phyloP scores from a whole-genome alignment of 345 rosid species.

The Psidium friedrichsthalianum region DNA sequence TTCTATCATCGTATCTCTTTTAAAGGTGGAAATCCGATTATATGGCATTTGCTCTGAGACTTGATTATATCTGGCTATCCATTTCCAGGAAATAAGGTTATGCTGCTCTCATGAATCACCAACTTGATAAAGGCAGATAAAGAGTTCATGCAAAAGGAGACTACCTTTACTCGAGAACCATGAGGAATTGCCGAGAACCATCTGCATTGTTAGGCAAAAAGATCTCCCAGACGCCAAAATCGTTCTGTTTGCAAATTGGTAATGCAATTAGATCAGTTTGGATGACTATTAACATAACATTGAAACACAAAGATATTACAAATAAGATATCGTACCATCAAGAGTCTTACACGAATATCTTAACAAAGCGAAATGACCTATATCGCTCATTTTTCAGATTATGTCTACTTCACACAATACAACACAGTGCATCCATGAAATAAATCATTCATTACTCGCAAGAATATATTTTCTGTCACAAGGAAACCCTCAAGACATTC shows the following conservation, averaged over 20 bases:
- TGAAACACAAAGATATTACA: not conserved
- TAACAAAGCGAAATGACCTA: not conserved
- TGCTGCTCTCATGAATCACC: not conserved
- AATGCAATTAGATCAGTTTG: not conserved
- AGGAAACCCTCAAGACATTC: not conserved
- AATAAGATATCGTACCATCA: not conserved
- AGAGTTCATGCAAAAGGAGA: conserved; percentile 1
- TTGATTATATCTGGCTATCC: not conserved
- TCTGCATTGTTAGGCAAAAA: conserved; percentile 86
- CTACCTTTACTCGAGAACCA: conserved; percentile 98
- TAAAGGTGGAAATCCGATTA: not conserved
- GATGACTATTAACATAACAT: not conserved
- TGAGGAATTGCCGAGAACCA: conserved; percentile 89
- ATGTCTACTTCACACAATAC: not conserved
- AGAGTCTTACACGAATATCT: not conserved
- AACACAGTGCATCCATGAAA: not conserved
- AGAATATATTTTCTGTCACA: not conserved
- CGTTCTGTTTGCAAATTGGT: conserved; percentile 37
- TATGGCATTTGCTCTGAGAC: not conserved
- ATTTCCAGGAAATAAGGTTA: not conserved
- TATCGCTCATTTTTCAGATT: not conserved
- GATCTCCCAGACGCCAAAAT: conserved; percentile 96
- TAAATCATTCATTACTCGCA: not conserved
- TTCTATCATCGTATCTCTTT: not conserved
- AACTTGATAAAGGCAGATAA: not conserved